Base-by-base conservation (phyloP, 768 basidiomycete species). In the Chalciporus piperatus region DNA sequence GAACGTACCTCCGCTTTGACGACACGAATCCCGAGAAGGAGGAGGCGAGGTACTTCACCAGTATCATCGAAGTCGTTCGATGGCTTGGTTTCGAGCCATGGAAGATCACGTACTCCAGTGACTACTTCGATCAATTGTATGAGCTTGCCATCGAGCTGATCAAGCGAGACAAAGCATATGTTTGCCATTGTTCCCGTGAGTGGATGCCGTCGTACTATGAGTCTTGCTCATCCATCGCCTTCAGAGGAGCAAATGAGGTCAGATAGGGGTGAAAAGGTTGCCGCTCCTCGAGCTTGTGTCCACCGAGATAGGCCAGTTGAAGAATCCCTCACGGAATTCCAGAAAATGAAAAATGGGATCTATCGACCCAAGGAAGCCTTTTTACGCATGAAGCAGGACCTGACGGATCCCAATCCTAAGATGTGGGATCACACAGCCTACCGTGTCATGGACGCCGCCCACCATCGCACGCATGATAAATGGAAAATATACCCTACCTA, bases 401-500 rank as follows among this genome's bases (percentile, higher is more conserved):
- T 98, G 23, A 77, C 82, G 41, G 90, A 92, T 54, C 87, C 89
- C 12, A 99, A 98, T 69, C 96, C 96, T 11, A 93, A 94, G 71
- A 98, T 99, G 97, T 99, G 97, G 97, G 97, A 99, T 72, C 72
- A 97, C 48, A 90, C 97, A 32, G 96, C 96, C 7, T 99, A 98
- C 67, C 87, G 97, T 23, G 92, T 98, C 14, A 78, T 98, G 47
- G 81, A 89, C 45, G 82, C 92, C 2, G 84, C 89, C 27, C 97
- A 99, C 70, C 96, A 98, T 63, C 83, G 97, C 20, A 98, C 97
- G 1, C 83, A 84, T 10, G 84, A 87, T 67, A 89, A 87, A 63
- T 99, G 97, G 97, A 90, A 81, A 64, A 92, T 99, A 54, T 99
- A 99, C 69, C 96, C 96, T 3, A 98, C 95, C 0, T 99, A 99